Conservation (phyloP, 106 monocot genomes). For the Acanthochlamys bracteata region DNA sequence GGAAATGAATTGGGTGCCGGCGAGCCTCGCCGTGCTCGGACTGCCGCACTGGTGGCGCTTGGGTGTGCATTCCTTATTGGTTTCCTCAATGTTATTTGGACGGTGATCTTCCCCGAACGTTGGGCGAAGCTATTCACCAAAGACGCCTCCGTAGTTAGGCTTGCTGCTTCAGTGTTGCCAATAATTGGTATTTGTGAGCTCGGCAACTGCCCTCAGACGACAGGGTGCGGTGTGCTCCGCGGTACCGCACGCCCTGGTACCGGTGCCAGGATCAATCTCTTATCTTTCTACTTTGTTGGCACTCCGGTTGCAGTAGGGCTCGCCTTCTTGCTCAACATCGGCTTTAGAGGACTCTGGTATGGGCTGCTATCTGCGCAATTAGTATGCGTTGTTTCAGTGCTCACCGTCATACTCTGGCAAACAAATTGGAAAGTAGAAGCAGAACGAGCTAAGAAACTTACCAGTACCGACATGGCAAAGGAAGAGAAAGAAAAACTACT, state of each 20-base stretch:
- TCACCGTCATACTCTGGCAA: not conserved
- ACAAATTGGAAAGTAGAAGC: slow-evolving; percentile 11
- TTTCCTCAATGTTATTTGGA: slow-evolving; percentile 1
- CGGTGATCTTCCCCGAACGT: not conserved
- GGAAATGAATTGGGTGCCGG: slow-evolving; percentile 8
- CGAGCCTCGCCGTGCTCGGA: not conserved
- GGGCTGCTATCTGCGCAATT: slow-evolving; percentile 2
- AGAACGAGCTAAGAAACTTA: slow-evolving; percentile 4
- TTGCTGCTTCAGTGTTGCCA: slow-evolving; percentile 28
- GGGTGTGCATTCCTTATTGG: slow-evolving; percentile 1
- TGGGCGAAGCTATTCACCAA: slow-evolving; percentile 5
- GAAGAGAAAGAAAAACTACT: slow-evolving; percentile 1
- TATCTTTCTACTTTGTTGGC: slow-evolving; percentile 5
- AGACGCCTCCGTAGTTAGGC: not conserved
- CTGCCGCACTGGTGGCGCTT: not conserved
- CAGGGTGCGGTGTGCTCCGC: slow-evolving; percentile 35
- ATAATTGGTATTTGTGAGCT: slow-evolving; percentile 46
- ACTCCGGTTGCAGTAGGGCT: slow-evolving; percentile 6
- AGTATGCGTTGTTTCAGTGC: slow-evolving; percentile 3
- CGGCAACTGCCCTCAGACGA: slow-evolving; percentile 45
- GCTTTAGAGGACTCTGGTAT: slow-evolving; percentile 4
- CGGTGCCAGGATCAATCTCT: not conserved
- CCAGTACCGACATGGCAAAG: not conserved
- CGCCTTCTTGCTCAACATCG: not conserved
- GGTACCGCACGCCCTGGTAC: slow-evolving; percentile 12